These are phyloP conservation scores for Phyllosticta capitalensis DNA, from an alignment of 2,329 filamentous ascomycete species.

Conservation along the genomic window DNA sequence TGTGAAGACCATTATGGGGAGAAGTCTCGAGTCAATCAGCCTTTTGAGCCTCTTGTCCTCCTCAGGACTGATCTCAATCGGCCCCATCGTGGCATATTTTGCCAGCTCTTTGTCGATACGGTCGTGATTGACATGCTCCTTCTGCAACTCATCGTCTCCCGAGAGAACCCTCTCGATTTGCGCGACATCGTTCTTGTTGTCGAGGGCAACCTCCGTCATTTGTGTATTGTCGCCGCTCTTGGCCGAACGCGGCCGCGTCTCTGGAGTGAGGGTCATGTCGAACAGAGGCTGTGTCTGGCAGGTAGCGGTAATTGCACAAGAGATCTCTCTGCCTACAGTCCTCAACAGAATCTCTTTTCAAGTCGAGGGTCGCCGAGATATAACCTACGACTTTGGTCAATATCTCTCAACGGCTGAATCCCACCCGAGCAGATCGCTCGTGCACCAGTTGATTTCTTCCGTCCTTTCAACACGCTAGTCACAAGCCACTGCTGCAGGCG, in stretches of 20 bases:
- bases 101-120: conserved; percentile 62
- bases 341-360: neutral
- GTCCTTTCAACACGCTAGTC: neutral
- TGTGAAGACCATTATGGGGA: conserved; percentile 48
- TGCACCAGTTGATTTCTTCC: neutral
- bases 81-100: conserved; percentile 52
- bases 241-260: neutral
- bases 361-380: neutral
- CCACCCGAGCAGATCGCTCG: neutral
- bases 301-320: neutral
- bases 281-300: neutral
- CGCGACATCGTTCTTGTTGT: conserved; percentile 25
- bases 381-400: neutral
- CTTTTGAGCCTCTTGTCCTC: conserved; percentile 49
- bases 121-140: conserved; percentile 47
- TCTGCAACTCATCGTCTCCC: conserved; percentile 32
- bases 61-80: conserved; percentile 48
- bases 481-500: neutral
- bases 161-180: conserved; percentile 44
- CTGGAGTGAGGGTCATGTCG: neutral
- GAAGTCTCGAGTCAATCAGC: conserved; percentile 42
- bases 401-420: neutral
- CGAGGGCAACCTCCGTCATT: neutral
- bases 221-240: neutral
- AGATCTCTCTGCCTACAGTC: neutral